Percentiles rank a stretch among this genome's conserved stretches.
Conservation (phyloP, 2,329 filamentous ascomycete species). For the Macroventuria anomochaeta region DNA sequence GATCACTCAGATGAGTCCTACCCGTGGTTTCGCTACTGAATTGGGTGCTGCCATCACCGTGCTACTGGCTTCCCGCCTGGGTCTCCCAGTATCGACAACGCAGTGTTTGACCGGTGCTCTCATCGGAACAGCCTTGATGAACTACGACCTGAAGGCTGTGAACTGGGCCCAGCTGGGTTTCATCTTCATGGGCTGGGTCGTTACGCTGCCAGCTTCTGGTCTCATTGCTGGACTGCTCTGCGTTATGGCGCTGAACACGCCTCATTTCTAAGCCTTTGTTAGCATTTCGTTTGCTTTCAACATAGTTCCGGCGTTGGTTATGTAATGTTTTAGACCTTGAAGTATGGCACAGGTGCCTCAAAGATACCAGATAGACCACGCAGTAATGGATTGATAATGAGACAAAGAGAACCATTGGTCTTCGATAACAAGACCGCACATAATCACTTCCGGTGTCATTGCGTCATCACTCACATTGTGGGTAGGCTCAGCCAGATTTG, state of each 20-base stretch:
- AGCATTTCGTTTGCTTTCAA: background rate
- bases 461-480: too few relatives aligned
- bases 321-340: background rate
- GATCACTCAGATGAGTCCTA: slow-evolving; percentile 66
- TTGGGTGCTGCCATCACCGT: slow-evolving; percentile 64
- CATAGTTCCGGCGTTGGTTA: background rate
- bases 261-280: slow-evolving; percentile 37
- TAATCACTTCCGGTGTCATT: too few relatives aligned
- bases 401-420: too few relatives aligned
- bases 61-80: slow-evolving; percentile 66
- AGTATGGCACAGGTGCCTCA: background rate
- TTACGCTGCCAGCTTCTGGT: slow-evolving; percentile 53
- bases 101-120: slow-evolving; percentile 56
- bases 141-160: slow-evolving; percentile 46
- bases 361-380: background rate
- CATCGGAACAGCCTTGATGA: slow-evolving; percentile 39
- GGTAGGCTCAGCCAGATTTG: too few relatives aligned
- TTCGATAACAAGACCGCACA: too few relatives aligned
- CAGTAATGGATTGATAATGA: background rate
- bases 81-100: slow-evolving; percentile 68
- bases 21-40: slow-evolving; percentile 54
- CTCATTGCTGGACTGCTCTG: slow-evolving; percentile 50
- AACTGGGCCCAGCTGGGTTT: slow-evolving; percentile 52
- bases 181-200: slow-evolving; percentile 53
- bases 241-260: slow-evolving; percentile 52